Percentiles rank a stretch among this genome's conserved stretches.
Evolutionary conservation across 2,329 filamentous ascomycete genomes (phyloP).

Genomic region (Cryphonectria nitschkei): DNA sequence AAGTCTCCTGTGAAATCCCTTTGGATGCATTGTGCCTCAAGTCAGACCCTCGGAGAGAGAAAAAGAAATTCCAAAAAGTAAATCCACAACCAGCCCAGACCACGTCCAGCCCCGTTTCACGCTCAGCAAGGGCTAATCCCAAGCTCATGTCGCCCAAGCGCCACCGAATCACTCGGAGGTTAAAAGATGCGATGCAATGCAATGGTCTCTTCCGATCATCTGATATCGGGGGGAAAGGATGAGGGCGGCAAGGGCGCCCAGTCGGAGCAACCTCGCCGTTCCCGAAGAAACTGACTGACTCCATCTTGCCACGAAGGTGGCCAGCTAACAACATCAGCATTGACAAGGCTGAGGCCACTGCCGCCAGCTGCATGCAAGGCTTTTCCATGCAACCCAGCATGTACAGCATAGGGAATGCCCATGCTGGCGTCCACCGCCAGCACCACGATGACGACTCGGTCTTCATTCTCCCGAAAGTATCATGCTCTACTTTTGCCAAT

Average conservation of each 20-base stretch:
- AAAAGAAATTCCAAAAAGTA: background rate
- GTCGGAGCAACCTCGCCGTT: background rate
- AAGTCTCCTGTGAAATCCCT: background rate
- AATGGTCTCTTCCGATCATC: background rate
- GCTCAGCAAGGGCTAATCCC: background rate
- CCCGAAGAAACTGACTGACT: background rate
- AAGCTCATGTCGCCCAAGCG: background rate
- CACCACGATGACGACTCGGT: background rate
- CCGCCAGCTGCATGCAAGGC: background rate
- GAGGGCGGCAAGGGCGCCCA: background rate
- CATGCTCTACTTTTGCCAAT: background rate
- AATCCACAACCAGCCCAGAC: background rate
- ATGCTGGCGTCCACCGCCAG: background rate
- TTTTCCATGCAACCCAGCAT: background rate
- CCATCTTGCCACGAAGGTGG: background rate
- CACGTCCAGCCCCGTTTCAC: background rate
- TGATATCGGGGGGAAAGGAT: background rate
- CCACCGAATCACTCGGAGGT: background rate
- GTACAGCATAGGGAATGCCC: background rate
- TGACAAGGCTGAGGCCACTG: background rate
- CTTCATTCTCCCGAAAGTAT: background rate
- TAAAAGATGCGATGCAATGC: background rate
- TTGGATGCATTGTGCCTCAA: background rate
- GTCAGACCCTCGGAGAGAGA: background rate
- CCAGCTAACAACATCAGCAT: background rate